phyloP scores from a whole-genome alignment of 441 rosid species.

The Rhodomyrtus psidioides region DNA sequence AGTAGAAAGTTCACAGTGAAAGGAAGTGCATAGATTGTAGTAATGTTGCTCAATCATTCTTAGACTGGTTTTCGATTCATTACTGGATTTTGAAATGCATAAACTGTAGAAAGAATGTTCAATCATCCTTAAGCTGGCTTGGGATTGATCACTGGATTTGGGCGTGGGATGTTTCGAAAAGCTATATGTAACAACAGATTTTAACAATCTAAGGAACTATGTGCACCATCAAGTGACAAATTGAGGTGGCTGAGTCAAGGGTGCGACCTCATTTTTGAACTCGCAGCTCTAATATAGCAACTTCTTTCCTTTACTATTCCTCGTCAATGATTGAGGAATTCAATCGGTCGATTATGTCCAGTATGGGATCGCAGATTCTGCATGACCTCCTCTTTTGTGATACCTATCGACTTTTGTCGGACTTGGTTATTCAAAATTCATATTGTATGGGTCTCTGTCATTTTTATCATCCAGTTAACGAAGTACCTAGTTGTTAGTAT shows the following conservation, averaged over 20 bases:
- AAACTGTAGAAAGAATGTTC: not conserved
- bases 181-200: rapidly evolving
- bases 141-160: not conserved
- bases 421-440: not conserved
- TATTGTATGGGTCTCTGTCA: not conserved
- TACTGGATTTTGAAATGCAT: not conserved
- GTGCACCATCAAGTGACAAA: not conserved
- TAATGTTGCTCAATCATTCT: not conserved
- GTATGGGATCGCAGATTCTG: not conserved
- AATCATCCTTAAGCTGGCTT: not conserved
- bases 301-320: not conserved
- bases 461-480: not conserved
- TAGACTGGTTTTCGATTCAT: not conserved
- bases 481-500: not conserved
- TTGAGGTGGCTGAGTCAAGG: not conserved
- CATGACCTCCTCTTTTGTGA: not conserved
- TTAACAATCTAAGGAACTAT: not conserved
- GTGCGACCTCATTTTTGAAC: not conserved
- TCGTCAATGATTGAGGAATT: not conserved
- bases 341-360: not conserved
- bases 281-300: not conserved
- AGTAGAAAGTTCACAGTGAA: not conserved
- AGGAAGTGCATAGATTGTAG: not conserved
- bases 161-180: not conserved
- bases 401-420: not conserved